Evolutionary conservation across 2,329 filamentous ascomycete genomes (phyloP).

Genomic region (Aspergillus eucalypticola): DNA sequence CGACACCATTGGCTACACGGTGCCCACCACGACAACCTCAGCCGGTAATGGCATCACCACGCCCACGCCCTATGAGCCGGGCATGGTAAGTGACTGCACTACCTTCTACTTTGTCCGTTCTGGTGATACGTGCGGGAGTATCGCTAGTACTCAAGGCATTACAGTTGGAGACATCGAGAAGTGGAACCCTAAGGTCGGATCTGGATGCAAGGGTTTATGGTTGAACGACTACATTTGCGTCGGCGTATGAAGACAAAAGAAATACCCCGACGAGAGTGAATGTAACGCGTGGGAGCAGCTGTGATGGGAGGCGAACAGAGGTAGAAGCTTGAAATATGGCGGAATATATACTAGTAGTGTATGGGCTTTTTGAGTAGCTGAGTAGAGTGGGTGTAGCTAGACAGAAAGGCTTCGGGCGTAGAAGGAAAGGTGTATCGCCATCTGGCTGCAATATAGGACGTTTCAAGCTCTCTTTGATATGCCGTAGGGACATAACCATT

Average conservation of each 20-base stretch:
- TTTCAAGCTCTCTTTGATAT: no score
- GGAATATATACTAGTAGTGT: no score
- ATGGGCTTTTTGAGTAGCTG: no score
- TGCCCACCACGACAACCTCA: not conserved
- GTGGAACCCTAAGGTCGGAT: constrained; percentile 8
- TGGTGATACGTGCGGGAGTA: not conserved
- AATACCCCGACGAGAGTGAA: not conserved
- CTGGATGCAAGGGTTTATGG: not conserved
- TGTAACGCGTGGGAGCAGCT: not conserved
- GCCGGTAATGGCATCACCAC: not conserved
- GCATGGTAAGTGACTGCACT: not conserved
- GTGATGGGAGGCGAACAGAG: not conserved
- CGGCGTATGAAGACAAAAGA: not conserved
- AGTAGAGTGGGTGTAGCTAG: no score
- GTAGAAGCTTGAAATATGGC: no score
- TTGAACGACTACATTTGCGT: constrained; percentile 6
- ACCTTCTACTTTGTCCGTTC: constrained; percentile 1
- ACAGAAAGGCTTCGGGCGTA: no score
- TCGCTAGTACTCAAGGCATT: not conserved
- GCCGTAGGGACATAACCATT: no score
- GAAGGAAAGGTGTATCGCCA: no score
- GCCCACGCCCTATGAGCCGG: constrained; percentile 3
- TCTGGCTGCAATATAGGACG: no score
- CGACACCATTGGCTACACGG: not conserved
- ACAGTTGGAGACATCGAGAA: not conserved